Percentiles rank a stretch among this genome's conserved stretches.
Evolutionary conservation across 345 rosid species (phyloP).

Genomic region (Eucalyptus camaldulensis): DNA sequence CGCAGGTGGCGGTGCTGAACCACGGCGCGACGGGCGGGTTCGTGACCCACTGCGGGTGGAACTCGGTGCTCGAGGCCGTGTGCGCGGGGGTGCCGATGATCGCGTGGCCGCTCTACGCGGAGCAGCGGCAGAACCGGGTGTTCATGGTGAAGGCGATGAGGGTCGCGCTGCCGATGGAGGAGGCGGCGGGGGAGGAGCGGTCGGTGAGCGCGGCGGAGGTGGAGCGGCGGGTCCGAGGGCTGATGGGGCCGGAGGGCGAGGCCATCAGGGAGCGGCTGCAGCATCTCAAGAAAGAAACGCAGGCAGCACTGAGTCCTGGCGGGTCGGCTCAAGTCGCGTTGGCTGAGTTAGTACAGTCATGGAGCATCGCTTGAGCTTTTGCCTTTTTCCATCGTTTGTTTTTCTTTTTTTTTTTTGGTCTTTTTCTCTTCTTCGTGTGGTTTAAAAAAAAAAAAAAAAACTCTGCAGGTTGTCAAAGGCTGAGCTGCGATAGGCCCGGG

Average conservation of each 20-base stretch:
- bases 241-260: slow-evolving; percentile 13
- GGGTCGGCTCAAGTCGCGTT: slow-evolving; percentile 6
- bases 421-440: too few relatives aligned
- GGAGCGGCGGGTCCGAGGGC: slow-evolving; percentile 11
- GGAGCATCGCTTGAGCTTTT: not conserved
- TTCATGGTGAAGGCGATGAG: slow-evolving; percentile 14
- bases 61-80: slow-evolving; percentile 45
- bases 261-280: not conserved
- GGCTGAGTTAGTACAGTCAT: not conserved
- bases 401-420: too few relatives aligned
- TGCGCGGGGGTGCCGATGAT: slow-evolving; percentile 38
- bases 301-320: not conserved
- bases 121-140: slow-evolving; percentile 18
- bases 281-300: not conserved
- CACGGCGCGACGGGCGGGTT: slow-evolving; percentile 42
- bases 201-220: slow-evolving; percentile 11
- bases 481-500: not conserved
- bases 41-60: slow-evolving; percentile 72
- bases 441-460: too few relatives aligned
- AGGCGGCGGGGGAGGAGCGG: not conserved
- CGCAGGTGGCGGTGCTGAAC: slow-evolving; percentile 37
- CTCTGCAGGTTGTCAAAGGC: not conserved
- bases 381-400: not conserved
- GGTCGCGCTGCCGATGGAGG: slow-evolving; percentile 7
- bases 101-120: slow-evolving; percentile 39